Percentiles rank a stretch among this genome's conserved stretches.
Evolutionary conservation across 2,329 filamentous ascomycete species (phyloP).

Genomic region (Talaromyces albobiverticillius): DNA sequence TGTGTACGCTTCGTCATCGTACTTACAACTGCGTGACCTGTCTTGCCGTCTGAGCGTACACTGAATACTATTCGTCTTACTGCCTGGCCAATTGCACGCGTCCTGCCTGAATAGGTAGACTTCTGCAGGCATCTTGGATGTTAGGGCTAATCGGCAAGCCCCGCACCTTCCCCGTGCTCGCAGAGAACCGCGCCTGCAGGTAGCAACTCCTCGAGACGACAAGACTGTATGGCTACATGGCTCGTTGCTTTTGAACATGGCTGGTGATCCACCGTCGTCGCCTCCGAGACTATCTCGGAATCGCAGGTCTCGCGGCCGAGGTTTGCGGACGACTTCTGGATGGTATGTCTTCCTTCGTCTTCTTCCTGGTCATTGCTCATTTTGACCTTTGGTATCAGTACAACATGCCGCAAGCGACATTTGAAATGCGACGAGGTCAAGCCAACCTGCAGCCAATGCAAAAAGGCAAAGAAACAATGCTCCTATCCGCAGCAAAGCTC

Average conservation of each 20-base stretch:
- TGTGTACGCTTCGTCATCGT: background rate
- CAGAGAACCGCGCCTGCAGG: too few relatives aligned
- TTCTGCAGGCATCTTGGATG: too few relatives aligned
- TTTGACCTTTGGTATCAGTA: slow-evolving; percentile 15
- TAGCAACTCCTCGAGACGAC: background rate
- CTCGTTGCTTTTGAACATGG: background rate
- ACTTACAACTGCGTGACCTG: too few relatives aligned
- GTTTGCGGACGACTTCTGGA: slow-evolving; percentile 18
- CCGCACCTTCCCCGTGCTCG: background rate
- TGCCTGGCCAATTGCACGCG: too few relatives aligned
- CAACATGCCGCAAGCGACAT: slow-evolving; percentile 23
- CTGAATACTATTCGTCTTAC: too few relatives aligned
- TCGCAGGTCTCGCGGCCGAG: slow-evolving; percentile 18
- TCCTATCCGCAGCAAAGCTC: slow-evolving; percentile 11
- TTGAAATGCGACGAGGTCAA: slow-evolving; percentile 27
- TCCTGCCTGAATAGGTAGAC: too few relatives aligned
- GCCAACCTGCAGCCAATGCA: slow-evolving; percentile 23
- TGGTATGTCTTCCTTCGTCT: slow-evolving; percentile 13
- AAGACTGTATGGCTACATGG: background rate
- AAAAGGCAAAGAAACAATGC: slow-evolving; percentile 19
- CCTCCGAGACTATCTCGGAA: slow-evolving; percentile 12
- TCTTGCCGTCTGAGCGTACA: too few relatives aligned
- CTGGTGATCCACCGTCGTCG: background rate
- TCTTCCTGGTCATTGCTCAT: background rate
- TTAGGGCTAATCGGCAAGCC: background rate